Evolutionary conservation across 2,329 filamentous ascomycete species (phyloP), one percentile per base, ranked within the genome.

Genomic region (Xylariaceae sp.): DNA sequence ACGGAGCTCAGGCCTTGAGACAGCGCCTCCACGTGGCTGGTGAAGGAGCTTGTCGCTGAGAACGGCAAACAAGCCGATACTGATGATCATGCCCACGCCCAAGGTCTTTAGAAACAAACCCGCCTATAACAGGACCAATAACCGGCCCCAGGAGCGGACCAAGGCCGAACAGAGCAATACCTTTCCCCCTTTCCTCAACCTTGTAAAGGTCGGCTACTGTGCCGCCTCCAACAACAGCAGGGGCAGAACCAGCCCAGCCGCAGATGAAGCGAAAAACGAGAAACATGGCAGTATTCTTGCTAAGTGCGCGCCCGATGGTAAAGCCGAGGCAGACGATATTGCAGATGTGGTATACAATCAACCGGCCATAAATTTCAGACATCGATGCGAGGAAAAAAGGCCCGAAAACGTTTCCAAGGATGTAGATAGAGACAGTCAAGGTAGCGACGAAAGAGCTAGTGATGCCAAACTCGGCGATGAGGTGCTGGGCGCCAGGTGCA

Each of bases 51-150:
- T 46, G 9, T 46, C 43, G 34, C 43, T 43, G 2, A 43, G 36
- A n/a, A 37, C n/a, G n/a, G 7, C 5, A 40, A 32, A 33, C 43
- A 46, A 11, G 40, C 17, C 3, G 40, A 12, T 14, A 46, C 36
- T 37, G 12, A 3, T 12, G 11, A 43, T 5, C n/a, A 46, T 35
- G 5, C 43, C 43, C 5, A 43, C 72, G 76, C 5, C 68, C 64
- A 12, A 59, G 46, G 14, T 41, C 40, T 40, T 59, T 36, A 9
- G 52, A 50, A 0, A 61, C 47, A 31, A 61, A 64, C 4, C 61
- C 59, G 27, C 60, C 60, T 16, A 69, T 61, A n/a, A 74, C 61
- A 2, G 71, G 72, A 1, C 71, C 71, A 24, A 73, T 47, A 1
- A 60, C 53, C 40, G 41, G 18, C 52, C 63, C 62, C 8, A 65